phyloP scores from a whole-genome alignment of 495 filamentous ascomycete species.

The Lophiotrema nucula region DNA sequence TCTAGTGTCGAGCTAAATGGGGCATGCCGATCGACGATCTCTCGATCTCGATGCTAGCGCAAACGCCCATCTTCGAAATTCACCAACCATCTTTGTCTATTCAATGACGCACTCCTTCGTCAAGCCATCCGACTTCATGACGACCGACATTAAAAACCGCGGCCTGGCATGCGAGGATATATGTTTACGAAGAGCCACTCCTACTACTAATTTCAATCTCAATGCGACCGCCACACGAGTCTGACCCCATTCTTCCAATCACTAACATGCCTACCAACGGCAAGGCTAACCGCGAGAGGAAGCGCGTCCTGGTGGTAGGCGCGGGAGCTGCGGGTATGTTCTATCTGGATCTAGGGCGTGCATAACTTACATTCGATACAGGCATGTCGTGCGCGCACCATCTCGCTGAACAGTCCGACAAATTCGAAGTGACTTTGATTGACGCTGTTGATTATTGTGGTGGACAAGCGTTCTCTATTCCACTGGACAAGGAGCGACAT shows the following conservation, averaged over 20 bases:
- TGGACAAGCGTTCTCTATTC: constrained; percentile 79
- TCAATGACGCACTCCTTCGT: constrained; percentile 22
- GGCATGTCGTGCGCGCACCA: constrained; percentile 72
- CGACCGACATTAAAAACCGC: neutral
- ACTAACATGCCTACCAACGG: constrained; percentile 19
- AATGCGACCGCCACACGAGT: neutral
- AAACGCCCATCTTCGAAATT: constrained; percentile 9
- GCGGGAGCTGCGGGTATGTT: constrained; percentile 43
- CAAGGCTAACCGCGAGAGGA: constrained; percentile 22
- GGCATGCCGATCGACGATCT: too few species aligned
- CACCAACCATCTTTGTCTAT: constrained; percentile 16
- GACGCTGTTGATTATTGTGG: constrained; percentile 67
- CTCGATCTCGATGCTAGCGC: constrained; percentile 5
- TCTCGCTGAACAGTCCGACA: constrained; percentile 69
- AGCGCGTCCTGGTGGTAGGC: constrained; percentile 43
- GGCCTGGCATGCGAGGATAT: too few species aligned
- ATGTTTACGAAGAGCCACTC: too few species aligned
- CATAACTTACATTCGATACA: constrained; percentile 22
- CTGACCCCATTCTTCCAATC: constrained; percentile 12
- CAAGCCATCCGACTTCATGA: neutral
- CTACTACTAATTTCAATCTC: too few species aligned
- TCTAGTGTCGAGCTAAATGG: too few species aligned
- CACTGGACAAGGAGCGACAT: constrained; percentile 63
- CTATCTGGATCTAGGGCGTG: neutral
- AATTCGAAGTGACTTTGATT: constrained; percentile 72